These are phyloP conservation scores for Coccomyxa sp. DNA, from an alignment of 139 green algal genomes.

Conservation along the genomic window DNA sequence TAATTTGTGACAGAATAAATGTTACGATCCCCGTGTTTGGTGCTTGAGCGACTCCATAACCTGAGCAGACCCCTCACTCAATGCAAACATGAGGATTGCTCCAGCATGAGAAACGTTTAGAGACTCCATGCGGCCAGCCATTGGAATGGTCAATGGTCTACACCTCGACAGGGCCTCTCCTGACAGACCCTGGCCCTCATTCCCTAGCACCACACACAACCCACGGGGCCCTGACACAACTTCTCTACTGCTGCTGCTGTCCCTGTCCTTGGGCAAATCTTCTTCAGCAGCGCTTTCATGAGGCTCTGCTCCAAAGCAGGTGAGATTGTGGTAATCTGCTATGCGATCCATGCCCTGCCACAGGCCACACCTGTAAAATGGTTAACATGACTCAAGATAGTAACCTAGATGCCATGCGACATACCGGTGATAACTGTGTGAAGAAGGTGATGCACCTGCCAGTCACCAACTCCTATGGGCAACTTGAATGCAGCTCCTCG, in stretches of 20 bases:
- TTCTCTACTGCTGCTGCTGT: neutral
- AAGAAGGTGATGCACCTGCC: constrained; percentile 6
- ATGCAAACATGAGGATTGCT: constrained; percentile 45
- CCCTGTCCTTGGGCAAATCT: neutral
- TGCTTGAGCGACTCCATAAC: neutral
- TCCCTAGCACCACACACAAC: constrained; percentile 70
- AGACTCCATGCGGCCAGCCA: constrained; percentile 65
- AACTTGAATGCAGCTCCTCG: constrained; percentile 46
- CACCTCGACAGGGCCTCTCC: constrained; percentile 27
- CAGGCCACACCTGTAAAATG: neutral
- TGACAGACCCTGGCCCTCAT: constrained; percentile 72
- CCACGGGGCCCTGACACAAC: neutral
- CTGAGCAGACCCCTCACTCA: constrained; percentile 10
- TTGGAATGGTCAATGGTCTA: constrained; percentile 55
- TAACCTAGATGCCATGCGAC: neutral
- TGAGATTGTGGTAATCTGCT: constrained; percentile 14
- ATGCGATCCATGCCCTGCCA: neutral
- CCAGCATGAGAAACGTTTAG: constrained; percentile 80
- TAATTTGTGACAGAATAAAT: neutral
- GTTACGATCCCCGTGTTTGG: neutral
- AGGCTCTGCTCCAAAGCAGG: constrained; percentile 47
- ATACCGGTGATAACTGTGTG: neutral
- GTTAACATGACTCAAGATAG: neutral
- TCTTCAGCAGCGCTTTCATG: neutral
- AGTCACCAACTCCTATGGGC: constrained; percentile 20